Percentiles rank a stretch among this genome's conserved stretches.
These are phyloP conservation scores for Candida coleopterorum DNA, from an alignment of 805 yeast genomes.

Conservation along the genomic window DNA sequence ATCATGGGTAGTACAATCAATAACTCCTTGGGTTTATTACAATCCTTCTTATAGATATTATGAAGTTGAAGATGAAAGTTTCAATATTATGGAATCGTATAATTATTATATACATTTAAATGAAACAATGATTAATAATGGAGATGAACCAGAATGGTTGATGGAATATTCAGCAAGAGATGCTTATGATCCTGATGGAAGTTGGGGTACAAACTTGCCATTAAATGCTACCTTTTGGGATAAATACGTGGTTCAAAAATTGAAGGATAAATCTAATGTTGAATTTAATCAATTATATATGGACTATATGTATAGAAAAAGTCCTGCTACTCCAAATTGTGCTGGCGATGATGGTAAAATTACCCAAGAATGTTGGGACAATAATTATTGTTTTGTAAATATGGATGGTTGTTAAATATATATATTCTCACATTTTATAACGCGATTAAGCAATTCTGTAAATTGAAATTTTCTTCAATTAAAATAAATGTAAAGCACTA, in stretches of 20 bases:
- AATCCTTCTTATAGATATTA: slow-evolving; percentile 74
- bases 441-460: too few species aligned
- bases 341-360: slow-evolving; percentile 15
- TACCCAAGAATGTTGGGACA: not conserved
- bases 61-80: slow-evolving; percentile 57
- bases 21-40: slow-evolving; percentile 53
- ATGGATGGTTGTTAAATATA: not conserved
- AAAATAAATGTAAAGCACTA: too few species aligned
- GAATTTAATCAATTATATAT: slow-evolving; percentile 42
- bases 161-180: slow-evolving; percentile 62
- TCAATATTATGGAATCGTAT: slow-evolving; percentile 53
- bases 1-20: slow-evolving; percentile 63
- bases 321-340: slow-evolving; percentile 42
- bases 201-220: slow-evolving; percentile 58
- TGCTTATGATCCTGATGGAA: slow-evolving; percentile 41
- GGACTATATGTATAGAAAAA: slow-evolving; percentile 36
- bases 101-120: slow-evolving; percentile 58
- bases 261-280: slow-evolving; percentile 34
- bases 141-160: slow-evolving; percentile 56
- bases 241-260: slow-evolving; percentile 38
- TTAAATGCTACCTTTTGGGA: slow-evolving; percentile 70
- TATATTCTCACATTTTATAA: too few species aligned
- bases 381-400: not conserved
- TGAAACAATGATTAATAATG: slow-evolving; percentile 47
- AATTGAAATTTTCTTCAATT: too few species aligned